Evolutionary conservation across 108 stramenopile species (phyloP).

Genomic region (Skeletonema menzelii): DNA sequence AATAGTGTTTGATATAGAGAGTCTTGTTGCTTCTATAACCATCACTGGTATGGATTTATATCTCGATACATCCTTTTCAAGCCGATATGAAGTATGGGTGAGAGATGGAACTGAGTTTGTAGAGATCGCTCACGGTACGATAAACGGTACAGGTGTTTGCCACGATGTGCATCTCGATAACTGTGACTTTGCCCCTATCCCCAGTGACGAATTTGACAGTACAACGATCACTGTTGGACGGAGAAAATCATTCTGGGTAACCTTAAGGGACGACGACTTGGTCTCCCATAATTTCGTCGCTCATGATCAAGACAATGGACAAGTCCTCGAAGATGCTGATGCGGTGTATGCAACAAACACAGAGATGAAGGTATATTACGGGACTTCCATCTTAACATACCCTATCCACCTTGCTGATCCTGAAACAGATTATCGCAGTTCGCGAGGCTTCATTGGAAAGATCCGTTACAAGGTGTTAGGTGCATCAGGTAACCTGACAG

Average conservation of each 20-base stretch:
- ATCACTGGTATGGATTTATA: conserved; percentile 20
- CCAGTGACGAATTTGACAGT: conserved; percentile 10
- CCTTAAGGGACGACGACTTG: conserved; percentile 16
- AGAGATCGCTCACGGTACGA: conserved; percentile 17
- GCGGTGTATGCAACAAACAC: conserved; percentile 9
- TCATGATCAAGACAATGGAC: background rate
- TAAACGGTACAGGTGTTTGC: conserved; percentile 12
- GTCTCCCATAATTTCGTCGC: conserved; percentile 12
- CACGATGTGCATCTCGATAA: background rate
- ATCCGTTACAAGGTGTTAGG: conserved; percentile 4
- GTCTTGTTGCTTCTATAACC: background rate
- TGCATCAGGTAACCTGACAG: background rate
- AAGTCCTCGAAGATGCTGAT: background rate
- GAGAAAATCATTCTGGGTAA: conserved; percentile 17
- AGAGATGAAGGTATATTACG: conserved; percentile 20
- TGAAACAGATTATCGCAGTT: conserved; percentile 7
- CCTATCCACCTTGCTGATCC: conserved; percentile 22
- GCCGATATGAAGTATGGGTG: conserved; percentile 23
- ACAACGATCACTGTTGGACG: background rate
- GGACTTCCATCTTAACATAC: conserved; percentile 13
- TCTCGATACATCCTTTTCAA: conserved; percentile 18
- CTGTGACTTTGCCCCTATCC: conserved; percentile 17
- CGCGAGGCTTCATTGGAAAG: conserved; percentile 17
- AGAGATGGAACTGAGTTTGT: conserved; percentile 10
- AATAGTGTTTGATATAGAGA: conserved; percentile 28